These are phyloP conservation scores for Ophiostoma pallidulum DNA, from an alignment of 2,329 filamentous ascomycete species.

Conservation along the genomic window DNA sequence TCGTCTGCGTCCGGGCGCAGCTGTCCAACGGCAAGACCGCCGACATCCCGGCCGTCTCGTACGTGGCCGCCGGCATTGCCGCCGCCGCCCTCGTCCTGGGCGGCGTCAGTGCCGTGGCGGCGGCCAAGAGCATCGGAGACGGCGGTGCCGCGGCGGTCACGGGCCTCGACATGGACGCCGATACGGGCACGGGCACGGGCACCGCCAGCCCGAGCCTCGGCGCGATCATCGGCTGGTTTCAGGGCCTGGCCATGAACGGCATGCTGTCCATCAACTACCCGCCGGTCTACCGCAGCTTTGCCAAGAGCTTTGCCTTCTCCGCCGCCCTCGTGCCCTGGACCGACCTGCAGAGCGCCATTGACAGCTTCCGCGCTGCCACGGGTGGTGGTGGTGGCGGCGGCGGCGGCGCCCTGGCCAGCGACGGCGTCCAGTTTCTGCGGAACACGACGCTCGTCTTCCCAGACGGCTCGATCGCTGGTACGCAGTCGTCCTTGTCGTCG, in stretches of 20 bases:
- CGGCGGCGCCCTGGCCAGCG: conserved; percentile 76
- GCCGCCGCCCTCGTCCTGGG: conserved; percentile 71
- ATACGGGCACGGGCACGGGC: conserved; percentile 40
- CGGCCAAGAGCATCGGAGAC: conserved; percentile 25
- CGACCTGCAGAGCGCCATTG: conserved; percentile 71
- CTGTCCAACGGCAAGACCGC: conserved; percentile 84
- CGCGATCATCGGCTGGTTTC: conserved; percentile 83
- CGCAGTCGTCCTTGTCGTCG: conserved; percentile 29
- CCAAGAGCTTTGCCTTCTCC: conserved; percentile 90
- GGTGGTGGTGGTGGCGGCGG: too few species aligned
- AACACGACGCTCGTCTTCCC: conserved; percentile 68
- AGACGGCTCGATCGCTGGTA: conserved; percentile 47
- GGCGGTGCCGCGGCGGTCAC: conserved; percentile 42
- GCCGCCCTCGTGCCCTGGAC: conserved; percentile 76
- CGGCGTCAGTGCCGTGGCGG: conserved; percentile 54
- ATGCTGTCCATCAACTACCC: conserved; percentile 92
- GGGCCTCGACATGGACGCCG: conserved; percentile 34
- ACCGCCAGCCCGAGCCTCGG: conserved; percentile 73
- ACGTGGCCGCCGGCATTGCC: conserved; percentile 73
- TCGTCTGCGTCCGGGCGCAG: conserved; percentile 75
- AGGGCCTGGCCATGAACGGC: conserved; percentile 87
- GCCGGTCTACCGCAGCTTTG: conserved; percentile 76
- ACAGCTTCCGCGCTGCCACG: conserved; percentile 70
- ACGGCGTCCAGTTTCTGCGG: conserved; percentile 64
- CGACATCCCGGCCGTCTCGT: conserved; percentile 65